Conservation (phyloP, 2,329 filamentous ascomycete genomes). For the Trichoderma sp. region DNA sequence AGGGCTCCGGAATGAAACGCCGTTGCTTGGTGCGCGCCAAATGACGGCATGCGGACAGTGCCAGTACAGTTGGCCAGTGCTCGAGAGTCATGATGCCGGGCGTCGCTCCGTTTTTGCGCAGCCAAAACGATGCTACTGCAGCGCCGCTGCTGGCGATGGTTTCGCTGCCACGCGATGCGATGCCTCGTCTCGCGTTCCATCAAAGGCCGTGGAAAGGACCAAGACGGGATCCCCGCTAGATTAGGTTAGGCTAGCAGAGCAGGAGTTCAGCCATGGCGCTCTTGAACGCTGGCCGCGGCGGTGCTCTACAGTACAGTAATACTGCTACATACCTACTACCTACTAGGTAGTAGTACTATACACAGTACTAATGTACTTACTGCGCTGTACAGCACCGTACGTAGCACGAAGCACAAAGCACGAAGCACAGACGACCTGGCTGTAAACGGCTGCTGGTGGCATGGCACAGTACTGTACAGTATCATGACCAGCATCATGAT, state of each 20-base stretch:
- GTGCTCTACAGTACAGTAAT: too few relatives aligned
- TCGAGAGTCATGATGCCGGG: constrained; percentile 9
- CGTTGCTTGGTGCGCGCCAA: neutral
- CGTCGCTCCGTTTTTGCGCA: constrained; percentile 2
- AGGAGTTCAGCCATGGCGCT: neutral
- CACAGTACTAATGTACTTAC: too few relatives aligned
- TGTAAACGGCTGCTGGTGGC: neutral
- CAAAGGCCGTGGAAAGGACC: neutral
- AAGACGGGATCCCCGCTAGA: constrained; percentile 9
- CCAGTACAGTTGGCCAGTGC: neutral
- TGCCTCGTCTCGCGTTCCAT: constrained; percentile 1
- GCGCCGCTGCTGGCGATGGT: constrained; percentile 1
- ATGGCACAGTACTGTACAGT: neutral
- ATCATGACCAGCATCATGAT: constrained; percentile 6
- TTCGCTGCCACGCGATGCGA: neutral
- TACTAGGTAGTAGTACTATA: too few relatives aligned
- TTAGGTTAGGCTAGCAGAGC: neutral
- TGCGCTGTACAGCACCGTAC: too few relatives aligned
- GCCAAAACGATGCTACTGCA: constrained; percentile 8
- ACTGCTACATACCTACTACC: too few relatives aligned
- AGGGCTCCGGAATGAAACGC: constrained; percentile 4
- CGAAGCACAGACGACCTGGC: neutral
- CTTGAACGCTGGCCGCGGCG: neutral
- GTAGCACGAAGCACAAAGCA: too few relatives aligned
- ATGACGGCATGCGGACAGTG: constrained; percentile 2